Evolutionary conservation across 345 rosid species (phyloP).

Genomic region (Syzygium aromaticum): DNA sequence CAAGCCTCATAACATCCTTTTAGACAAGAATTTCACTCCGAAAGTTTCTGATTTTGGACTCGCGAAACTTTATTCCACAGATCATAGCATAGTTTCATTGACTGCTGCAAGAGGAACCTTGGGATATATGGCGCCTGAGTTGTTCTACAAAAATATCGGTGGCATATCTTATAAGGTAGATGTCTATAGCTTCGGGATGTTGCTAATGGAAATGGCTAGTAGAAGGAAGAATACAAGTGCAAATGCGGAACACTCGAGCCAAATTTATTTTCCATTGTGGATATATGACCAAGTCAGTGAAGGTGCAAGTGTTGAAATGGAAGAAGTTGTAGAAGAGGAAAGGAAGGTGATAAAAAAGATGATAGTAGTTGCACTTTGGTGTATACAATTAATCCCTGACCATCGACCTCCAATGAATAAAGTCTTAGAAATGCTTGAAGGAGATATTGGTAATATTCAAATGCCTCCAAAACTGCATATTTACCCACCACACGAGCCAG

Average conservation of each 20-base stretch:
- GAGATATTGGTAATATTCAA: background rate
- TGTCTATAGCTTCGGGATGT: background rate
- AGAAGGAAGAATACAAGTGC: too few relatives aligned
- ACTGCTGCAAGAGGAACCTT: background rate
- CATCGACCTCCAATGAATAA: background rate
- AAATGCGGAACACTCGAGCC: too few relatives aligned
- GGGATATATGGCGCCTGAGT: background rate
- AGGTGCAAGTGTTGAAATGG: background rate
- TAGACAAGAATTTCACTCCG: background rate
- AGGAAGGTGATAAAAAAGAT: background rate
- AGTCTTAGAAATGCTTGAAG: background rate
- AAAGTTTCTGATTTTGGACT: background rate
- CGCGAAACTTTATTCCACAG: fast-evolving
- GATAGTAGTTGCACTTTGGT: background rate
- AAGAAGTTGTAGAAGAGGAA: background rate
- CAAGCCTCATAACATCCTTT: background rate
- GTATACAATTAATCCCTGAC: background rate
- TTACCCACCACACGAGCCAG: background rate
- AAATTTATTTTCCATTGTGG: too few relatives aligned
- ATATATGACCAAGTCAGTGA: too few relatives aligned
- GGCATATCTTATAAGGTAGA: background rate
- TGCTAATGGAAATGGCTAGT: too few relatives aligned
- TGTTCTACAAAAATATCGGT: background rate
- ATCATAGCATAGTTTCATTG: too few relatives aligned
- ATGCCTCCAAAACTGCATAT: background rate